Conservation (phyloP, 768 basidiomycete genomes). For the Tylopilus rubrobrunneus region DNA sequence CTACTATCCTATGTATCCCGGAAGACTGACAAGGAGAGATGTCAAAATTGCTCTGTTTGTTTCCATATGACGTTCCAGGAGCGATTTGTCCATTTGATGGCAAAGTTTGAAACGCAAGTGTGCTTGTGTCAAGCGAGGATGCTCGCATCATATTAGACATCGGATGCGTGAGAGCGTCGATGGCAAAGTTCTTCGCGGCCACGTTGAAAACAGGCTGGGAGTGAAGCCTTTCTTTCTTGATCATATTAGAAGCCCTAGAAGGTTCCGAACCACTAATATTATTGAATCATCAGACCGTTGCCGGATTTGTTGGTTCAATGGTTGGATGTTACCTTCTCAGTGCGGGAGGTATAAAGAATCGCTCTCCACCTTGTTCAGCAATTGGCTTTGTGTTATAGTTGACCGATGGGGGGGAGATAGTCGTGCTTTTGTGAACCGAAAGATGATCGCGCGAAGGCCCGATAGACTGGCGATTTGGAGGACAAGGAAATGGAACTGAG, state of each 20-base stretch:
- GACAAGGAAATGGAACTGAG: background rate
- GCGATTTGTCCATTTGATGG: background rate
- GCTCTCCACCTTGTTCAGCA: background rate
- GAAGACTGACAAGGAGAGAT: slow-evolving; percentile 4
- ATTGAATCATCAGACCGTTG: slow-evolving; percentile 2
- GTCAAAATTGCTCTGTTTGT: background rate
- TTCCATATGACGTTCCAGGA: background rate
- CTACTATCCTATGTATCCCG: background rate
- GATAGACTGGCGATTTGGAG: background rate
- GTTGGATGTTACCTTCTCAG: slow-evolving; percentile 8
- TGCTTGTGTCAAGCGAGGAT: background rate
- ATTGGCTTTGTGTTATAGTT: slow-evolving; percentile 9
- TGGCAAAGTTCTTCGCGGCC: background rate
- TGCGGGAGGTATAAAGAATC: background rate
- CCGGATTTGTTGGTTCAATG: background rate
- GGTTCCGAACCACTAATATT: background rate
- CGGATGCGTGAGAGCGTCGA: slow-evolving; percentile 6
- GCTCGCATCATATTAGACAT: slow-evolving; percentile 8
- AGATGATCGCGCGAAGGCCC: background rate
- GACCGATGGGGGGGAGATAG: slow-evolving; percentile 1
- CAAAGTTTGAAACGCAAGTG: slow-evolving; percentile 2
- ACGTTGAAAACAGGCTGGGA: background rate
- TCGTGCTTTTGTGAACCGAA: background rate
- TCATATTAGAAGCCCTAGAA: background rate
- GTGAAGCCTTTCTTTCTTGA: background rate